Percentiles rank a stretch among this genome's conserved stretches.
phyloP scores from a whole-genome alignment of 176 grass and related monocot genomes.

The Oryza nivara region DNA sequence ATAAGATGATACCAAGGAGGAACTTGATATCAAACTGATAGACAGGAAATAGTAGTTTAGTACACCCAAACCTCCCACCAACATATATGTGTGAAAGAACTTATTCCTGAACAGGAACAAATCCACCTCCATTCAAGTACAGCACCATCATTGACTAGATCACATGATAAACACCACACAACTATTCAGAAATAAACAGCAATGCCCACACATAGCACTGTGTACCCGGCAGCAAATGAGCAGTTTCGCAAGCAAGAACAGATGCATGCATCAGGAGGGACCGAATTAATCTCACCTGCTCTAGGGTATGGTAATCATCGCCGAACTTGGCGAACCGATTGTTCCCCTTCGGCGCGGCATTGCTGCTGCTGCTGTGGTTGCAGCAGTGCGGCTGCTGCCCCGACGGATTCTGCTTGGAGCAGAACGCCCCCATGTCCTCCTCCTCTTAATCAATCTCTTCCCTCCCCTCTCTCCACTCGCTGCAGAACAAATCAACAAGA shows the following conservation, averaged over 20 bases:
- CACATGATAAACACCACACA: not conserved
- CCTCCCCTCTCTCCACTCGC: not conserved
- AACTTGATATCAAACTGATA: not conserved
- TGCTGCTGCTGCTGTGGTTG: slow-evolving; percentile 1
- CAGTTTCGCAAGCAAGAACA: not conserved
- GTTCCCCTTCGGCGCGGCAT: slow-evolving; percentile 21
- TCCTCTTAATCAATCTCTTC: not conserved
- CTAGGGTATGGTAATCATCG: slow-evolving; percentile 65
- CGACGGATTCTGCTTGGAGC: slow-evolving; percentile 41
- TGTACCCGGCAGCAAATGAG: not conserved
- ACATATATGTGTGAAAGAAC: not conserved
- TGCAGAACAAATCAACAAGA: not conserved
- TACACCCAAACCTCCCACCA: not conserved
- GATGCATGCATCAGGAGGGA: not conserved
- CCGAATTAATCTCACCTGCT: slow-evolving; percentile 47
- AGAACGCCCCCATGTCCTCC: slow-evolving; percentile 49
- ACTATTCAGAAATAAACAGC: not conserved
- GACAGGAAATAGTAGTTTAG: no score
- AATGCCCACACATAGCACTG: not conserved
- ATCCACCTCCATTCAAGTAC: not conserved
- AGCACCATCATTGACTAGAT: not conserved
- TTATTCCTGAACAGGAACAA: not conserved
- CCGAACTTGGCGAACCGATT: slow-evolving; percentile 53
- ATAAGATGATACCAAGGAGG: not conserved
- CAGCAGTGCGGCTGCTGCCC: slow-evolving; percentile 21